Percentiles rank a stretch among this genome's conserved stretches.
These are phyloP conservation scores for Tinospora cordifolia DNA, from an alignment of 164 flowering plant genomes.

Conservation along the genomic window DNA sequence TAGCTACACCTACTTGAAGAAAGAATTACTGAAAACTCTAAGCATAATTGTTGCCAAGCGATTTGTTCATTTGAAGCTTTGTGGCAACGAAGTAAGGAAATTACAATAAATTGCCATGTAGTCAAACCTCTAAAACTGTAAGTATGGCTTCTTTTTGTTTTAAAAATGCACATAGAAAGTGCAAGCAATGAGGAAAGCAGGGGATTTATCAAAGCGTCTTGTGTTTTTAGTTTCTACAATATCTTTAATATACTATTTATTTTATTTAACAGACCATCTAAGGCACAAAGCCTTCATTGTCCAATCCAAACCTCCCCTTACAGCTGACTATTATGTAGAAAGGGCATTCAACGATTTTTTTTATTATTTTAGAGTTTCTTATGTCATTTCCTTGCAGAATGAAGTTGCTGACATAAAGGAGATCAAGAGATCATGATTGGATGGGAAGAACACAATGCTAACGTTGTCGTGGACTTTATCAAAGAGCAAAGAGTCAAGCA, in stretches of 20 bases:
- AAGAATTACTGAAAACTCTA: conserved; percentile 42
- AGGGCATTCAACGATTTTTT: too few species aligned
- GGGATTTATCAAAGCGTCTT: neutral
- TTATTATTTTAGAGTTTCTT: too few species aligned
- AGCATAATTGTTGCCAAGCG: conserved; percentile 66
- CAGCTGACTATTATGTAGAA: too few species aligned
- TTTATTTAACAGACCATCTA: too few species aligned
- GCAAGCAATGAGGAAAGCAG: neutral
- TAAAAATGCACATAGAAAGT: neutral
- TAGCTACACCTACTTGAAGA: conserved; percentile 39
- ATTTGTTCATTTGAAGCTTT: conserved; percentile 71
- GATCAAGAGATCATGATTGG: conserved; percentile 47
- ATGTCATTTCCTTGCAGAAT: too few species aligned
- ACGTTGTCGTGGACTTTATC: conserved; percentile 46
- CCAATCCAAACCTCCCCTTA: too few species aligned
- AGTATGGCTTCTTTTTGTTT: neutral
- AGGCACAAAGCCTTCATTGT: too few species aligned
- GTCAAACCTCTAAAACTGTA: neutral
- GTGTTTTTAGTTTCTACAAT: too few species aligned
- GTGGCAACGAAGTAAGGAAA: conserved; percentile 34
- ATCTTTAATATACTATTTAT: too few species aligned
- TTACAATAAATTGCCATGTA: neutral
- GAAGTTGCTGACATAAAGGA: conserved; percentile 36
- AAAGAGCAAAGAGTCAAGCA: conserved; percentile 67
- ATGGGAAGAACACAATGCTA: conserved; percentile 62